Evolutionary conservation across 2,329 filamentous ascomycete species (phyloP).

Genomic region (Aureobasidium sp.): DNA sequence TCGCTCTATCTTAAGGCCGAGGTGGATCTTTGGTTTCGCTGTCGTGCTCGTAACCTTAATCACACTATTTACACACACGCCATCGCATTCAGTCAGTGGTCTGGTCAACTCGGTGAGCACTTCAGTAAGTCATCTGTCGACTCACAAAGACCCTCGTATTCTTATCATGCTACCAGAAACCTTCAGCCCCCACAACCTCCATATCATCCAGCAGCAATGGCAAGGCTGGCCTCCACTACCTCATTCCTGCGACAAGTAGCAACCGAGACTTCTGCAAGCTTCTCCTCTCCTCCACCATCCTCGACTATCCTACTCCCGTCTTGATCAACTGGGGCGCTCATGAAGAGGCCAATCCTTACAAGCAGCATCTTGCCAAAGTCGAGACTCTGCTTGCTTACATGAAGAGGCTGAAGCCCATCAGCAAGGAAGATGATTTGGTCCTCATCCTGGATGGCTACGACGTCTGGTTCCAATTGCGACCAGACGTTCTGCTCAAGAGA

Average conservation of each 20-base stretch:
- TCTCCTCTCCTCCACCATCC: constrained; percentile 50
- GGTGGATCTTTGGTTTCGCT: constrained; percentile 10
- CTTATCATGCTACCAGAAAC: constrained; percentile 1
- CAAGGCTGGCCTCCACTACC: constrained; percentile 43
- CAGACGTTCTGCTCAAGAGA: constrained; percentile 55
- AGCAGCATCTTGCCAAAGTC: constrained; percentile 41
- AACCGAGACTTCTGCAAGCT: constrained; percentile 51
- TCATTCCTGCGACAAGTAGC: constrained; percentile 45
- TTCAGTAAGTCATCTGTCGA: background rate
- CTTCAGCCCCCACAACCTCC: background rate
- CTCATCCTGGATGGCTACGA: constrained; percentile 59
- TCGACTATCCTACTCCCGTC: constrained; percentile 53
- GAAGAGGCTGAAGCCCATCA: constrained; percentile 25
- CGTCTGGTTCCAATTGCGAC: constrained; percentile 58
- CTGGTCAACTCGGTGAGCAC: background rate
- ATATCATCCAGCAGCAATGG: background rate
- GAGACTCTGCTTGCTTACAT: constrained; percentile 43
- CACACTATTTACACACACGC: constrained; percentile 2
- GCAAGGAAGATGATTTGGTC: constrained; percentile 49
- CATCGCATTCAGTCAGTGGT: background rate
- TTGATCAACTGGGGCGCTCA: constrained; percentile 40
- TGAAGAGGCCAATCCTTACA: constrained; percentile 29
- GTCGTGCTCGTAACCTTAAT: constrained; percentile 11
- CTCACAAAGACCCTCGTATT: background rate
- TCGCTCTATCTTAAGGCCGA: constrained; percentile 1